Percentiles rank a stretch among this genome's conserved stretches.
Evolutionary conservation across 441 rosid genomes (phyloP).

Genomic region (Hura crepitans): DNA sequence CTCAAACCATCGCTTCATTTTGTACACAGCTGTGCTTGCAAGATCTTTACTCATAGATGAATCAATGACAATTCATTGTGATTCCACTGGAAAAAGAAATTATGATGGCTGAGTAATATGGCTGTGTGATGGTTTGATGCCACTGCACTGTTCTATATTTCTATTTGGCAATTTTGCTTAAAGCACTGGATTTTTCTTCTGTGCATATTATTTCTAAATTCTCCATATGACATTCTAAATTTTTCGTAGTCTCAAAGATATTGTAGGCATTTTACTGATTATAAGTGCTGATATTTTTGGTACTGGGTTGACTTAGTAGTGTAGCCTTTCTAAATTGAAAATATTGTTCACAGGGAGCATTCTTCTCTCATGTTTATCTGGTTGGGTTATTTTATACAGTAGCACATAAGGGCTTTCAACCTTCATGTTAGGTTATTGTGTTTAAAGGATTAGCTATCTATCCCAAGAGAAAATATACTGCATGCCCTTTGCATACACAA

Average conservation of each 20-base stretch:
- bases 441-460: not conserved
- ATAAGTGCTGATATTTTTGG: not conserved
- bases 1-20: slow-evolving; percentile 1
- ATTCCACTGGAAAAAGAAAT: not conserved
- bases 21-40: not conserved
- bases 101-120: not conserved
- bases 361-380: not conserved
- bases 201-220: not conserved
- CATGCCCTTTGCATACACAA: not conserved
- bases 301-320: not conserved
- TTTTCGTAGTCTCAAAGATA: slow-evolving; percentile 1
- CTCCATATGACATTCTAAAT: not conserved
- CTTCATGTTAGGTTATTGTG: not conserved
- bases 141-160: slow-evolving; percentile 3
- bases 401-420: not conserved
- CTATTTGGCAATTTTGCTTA: not conserved
- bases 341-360: not conserved
- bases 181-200: not conserved
- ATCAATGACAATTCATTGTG: no score
- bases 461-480: not conserved
- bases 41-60: not conserved
- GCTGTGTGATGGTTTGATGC: not conserved
- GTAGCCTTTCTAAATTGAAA: not conserved
- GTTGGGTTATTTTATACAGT: not conserved
- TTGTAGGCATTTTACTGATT: not conserved